phyloP scores from a whole-genome alignment of 805 yeast genomes.

The Wickerhamiella sorbophila region DNA sequence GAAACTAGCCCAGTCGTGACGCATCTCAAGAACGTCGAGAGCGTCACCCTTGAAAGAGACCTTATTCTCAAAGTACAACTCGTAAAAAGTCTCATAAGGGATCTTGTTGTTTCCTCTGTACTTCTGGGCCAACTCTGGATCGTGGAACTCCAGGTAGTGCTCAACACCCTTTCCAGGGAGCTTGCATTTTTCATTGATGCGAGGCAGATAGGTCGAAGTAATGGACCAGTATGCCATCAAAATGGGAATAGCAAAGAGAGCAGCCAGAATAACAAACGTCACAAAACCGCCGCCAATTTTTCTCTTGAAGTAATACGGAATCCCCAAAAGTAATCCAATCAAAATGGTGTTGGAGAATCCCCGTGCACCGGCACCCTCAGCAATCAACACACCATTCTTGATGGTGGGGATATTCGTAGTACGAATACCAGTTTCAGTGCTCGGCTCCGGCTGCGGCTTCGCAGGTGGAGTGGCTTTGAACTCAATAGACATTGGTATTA shows the following conservation, averaged over 20 bases:
- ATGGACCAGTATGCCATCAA: slow-evolving; percentile 74
- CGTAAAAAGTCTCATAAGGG: slow-evolving; percentile 88
- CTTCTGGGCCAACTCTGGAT: slow-evolving; percentile 48
- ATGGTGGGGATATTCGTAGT: slow-evolving; percentile 45
- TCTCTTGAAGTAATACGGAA: slow-evolving; percentile 51
- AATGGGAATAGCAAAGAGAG: slow-evolving; percentile 50
- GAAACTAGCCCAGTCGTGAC: slow-evolving; percentile 85
- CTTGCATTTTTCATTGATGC: slow-evolving; percentile 62
- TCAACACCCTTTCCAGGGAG: slow-evolving; percentile 68
- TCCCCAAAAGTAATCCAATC: slow-evolving; percentile 33
- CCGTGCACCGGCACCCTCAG: slow-evolving; percentile 79
- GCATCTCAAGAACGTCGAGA: slow-evolving; percentile 67
- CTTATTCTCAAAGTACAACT: slow-evolving; percentile 68
- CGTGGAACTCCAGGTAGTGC: slow-evolving; percentile 70
- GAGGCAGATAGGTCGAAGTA: slow-evolving; percentile 62
- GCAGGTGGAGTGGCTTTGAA: slow-evolving; percentile 50
- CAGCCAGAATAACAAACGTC: slow-evolving; percentile 45
- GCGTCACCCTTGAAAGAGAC: slow-evolving; percentile 81
- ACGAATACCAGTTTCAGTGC: slow-evolving; percentile 34
- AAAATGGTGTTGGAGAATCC: slow-evolving; percentile 53
- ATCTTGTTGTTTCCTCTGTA: slow-evolving; percentile 63
- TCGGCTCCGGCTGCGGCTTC: slow-evolving; percentile 29
- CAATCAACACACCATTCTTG: slow-evolving; percentile 75
- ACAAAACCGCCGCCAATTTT: slow-evolving; percentile 55
- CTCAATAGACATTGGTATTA: slow-evolving; percentile 22